A percentile compares a stretch with the other conserved stretches of the same genome.
Evolutionary conservation across 169 alveolate species (phyloP).

Genomic region (Plasmodium blacklocki): DNA sequence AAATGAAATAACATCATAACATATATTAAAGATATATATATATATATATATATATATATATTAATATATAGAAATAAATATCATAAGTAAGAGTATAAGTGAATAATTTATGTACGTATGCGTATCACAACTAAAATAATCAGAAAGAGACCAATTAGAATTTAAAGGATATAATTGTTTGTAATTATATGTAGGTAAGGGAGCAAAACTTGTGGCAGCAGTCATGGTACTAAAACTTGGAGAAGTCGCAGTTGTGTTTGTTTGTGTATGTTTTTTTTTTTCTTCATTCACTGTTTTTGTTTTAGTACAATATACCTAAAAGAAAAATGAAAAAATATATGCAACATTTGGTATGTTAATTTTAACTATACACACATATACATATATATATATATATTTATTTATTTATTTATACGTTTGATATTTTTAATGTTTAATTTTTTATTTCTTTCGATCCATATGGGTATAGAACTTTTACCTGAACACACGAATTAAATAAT

Average conservation of each 20-base stretch:
- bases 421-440: neutral
- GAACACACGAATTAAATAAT: constrained; percentile 70
- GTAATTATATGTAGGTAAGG: constrained; percentile 11
- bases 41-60: neutral
- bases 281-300: neutral
- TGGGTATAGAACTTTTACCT: constrained; percentile 20
- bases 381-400: too few species aligned
- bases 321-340: neutral
- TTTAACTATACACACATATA: too few species aligned
- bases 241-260: neutral
- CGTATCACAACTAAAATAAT: constrained; percentile 1
- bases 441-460: neutral
- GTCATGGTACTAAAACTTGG: neutral
- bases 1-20: neutral
- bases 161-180: neutral
- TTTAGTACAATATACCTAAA: constrained; percentile 66
- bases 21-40: neutral
- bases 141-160: neutral
- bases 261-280: neutral
- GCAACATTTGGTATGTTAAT: too few species aligned
- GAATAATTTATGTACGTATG: constrained; percentile 2
- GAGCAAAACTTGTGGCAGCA: constrained; percentile 12
- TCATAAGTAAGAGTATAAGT: neutral
- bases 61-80: neutral
- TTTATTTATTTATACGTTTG: too few species aligned